Conservation (phyloP, 495 filamentous ascomycete species). For the Cercophora scortea region DNA sequence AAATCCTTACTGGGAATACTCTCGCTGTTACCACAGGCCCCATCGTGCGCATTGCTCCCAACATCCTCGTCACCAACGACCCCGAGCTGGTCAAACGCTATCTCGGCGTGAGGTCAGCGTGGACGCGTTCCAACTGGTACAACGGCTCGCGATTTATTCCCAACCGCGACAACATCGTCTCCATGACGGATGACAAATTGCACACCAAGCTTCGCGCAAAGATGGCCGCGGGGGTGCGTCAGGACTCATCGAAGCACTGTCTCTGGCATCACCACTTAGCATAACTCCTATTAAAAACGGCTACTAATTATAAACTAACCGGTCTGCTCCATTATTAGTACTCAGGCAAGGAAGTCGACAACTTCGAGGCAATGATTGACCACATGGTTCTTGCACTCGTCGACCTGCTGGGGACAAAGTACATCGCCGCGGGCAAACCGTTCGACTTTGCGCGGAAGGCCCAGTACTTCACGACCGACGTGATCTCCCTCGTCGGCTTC, state of each 20-base stretch:
- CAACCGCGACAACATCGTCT: slow-evolving; percentile 30
- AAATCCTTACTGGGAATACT: neutral
- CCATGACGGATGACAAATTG: slow-evolving; percentile 12
- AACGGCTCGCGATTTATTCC: slow-evolving; percentile 34
- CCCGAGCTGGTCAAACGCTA: slow-evolving; percentile 32
- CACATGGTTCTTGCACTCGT: slow-evolving; percentile 35
- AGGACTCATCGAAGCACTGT: neutral
- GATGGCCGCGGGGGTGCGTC: slow-evolving; percentile 16
- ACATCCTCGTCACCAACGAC: slow-evolving; percentile 25
- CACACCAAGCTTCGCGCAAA: slow-evolving; percentile 26
- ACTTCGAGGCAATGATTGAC: slow-evolving; percentile 40
- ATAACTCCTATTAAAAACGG: too few species aligned
- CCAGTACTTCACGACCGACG: slow-evolving; percentile 50
- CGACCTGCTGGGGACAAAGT: slow-evolving; percentile 33
- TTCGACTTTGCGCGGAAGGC: slow-evolving; percentile 48
- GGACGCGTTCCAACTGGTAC: slow-evolving; percentile 34
- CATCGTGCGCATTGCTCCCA: slow-evolving; percentile 16
- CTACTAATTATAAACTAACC: too few species aligned
- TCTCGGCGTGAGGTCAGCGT: slow-evolving; percentile 27
- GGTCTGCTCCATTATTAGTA: too few species aligned
- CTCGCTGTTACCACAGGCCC: slow-evolving; percentile 3
- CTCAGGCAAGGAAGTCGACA: slow-evolving; percentile 36
- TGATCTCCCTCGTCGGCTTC: slow-evolving; percentile 57
- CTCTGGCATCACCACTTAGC: too few species aligned
- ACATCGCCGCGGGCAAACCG: slow-evolving; percentile 35